Evolutionary conservation across 164 flowering plant species (phyloP), one percentile per base, ranked within the genome.

Genomic region (Sextonia rubra): DNA sequence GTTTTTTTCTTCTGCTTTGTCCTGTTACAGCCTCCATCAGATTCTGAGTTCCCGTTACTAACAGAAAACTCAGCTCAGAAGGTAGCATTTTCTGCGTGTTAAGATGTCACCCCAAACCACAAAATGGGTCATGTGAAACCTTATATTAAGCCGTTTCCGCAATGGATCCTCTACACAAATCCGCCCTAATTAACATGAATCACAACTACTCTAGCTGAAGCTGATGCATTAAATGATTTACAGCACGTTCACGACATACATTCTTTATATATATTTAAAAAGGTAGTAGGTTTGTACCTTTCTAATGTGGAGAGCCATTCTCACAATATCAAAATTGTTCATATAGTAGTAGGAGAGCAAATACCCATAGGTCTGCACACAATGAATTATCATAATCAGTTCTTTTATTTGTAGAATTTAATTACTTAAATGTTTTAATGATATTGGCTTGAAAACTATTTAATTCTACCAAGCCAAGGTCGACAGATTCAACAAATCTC

Each of bases 311-410:
- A 87, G 85, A 0, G 86, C 89, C 27, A 76, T 67, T 6, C 68
- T 86, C 12, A 87, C 91, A 1, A 32, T 66, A 0, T 72, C 65
- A 44, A n/a, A n/a, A n/a, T 86, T 84, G 2, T 72, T 77, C 90
- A 18, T 18, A 17, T 89, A 89, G 49, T 65, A 70, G 23, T 32
- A 23, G 27, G 75, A n/a, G 1, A 80, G 82, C 65, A 77, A 0
- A 29, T 82, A 79, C 2, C 22, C 73, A 69, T 84, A 76, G 26
- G 15, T 14, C 87, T 86, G 58, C 37, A 73, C 4, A 64, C 11
- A 17, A 2, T 23, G 18, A 60, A 30, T 5, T 32, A 9, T 32
- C 44, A 32, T 5, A 32, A 32, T 32, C 44, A 32, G 0, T 32
- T 32, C 44, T 32, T 32, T 0, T 7, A 32, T 30, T 30, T 32